A percentile compares a stretch with the other conserved stretches of the same genome.
Conservation (phyloP, 208 protist genomes). For the Leptomonas seymouri region DNA sequence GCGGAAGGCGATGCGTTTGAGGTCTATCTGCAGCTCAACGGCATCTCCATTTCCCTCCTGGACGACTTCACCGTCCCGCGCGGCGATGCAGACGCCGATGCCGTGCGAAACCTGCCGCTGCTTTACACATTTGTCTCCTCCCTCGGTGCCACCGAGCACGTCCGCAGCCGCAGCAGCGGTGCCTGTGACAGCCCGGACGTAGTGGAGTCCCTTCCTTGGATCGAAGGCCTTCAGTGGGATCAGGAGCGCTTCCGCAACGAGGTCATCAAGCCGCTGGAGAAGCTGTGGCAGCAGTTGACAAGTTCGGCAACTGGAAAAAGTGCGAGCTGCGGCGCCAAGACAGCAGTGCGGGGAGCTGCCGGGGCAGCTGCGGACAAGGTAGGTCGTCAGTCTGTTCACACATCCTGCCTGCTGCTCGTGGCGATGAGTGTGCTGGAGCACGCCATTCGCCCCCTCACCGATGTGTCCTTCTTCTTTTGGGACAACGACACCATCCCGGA, state of each 20-base stretch:
- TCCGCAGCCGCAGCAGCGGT: conserved; percentile 4
- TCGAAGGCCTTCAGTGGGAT: conserved; percentile 24
- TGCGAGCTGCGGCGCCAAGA: neutral
- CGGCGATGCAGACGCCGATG: conserved; percentile 19
- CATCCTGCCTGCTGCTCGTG: conserved; percentile 39
- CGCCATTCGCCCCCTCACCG: conserved; percentile 44
- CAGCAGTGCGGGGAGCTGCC: neutral
- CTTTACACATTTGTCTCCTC: conserved; percentile 19
- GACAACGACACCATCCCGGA: conserved; percentile 48
- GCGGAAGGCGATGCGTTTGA: conserved; percentile 28
- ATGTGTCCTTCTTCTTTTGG: conserved; percentile 55
- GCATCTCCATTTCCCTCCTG: conserved; percentile 27
- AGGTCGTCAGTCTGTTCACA: conserved; percentile 21
- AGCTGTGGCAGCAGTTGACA: conserved; percentile 27
- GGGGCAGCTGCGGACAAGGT: neutral
- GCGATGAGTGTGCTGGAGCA: conserved; percentile 47
- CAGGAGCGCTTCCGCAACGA: conserved; percentile 23
- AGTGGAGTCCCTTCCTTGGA: conserved; percentile 24
- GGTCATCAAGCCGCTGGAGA: conserved; percentile 20
- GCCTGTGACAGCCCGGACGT: conserved; percentile 8
- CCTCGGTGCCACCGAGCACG: conserved; percentile 19
- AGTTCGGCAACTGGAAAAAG: neutral
- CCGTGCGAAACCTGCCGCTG: conserved; percentile 19
- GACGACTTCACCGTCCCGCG: conserved; percentile 28
- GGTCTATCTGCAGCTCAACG: conserved; percentile 36